Evolutionary conservation across 2,329 filamentous ascomycete genomes (phyloP).

Genomic region (Aspergillus unguis): DNA sequence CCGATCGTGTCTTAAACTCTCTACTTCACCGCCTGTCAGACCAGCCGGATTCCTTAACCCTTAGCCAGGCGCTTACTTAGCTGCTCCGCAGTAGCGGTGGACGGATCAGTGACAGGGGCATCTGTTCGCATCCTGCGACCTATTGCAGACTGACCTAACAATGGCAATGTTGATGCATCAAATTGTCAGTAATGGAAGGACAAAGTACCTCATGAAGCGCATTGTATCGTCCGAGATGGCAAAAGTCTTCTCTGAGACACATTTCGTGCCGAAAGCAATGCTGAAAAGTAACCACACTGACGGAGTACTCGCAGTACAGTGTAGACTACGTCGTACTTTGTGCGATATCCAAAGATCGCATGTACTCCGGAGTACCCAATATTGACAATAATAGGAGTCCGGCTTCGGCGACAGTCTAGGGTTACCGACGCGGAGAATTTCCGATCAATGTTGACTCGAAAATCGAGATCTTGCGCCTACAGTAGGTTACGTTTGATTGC

Average conservation of each 20-base stretch:
- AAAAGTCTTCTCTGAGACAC: not conserved
- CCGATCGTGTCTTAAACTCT: not conserved
- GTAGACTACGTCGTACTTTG: not conserved
- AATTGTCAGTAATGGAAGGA: not conserved
- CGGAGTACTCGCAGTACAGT: not conserved
- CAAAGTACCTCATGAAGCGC: not conserved
- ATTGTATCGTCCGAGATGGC: not conserved
- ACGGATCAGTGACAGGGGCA: not conserved
- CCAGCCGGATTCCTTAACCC: not conserved
- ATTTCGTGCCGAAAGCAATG: not conserved
- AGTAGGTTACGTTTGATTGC: too few relatives aligned
- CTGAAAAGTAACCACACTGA: not conserved
- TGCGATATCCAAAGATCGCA: not conserved
- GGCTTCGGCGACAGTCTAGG: not conserved
- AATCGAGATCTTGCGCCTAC: too few relatives aligned
- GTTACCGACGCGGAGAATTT: not conserved
- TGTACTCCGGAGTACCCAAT: not conserved
- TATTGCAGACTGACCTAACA: not conserved
- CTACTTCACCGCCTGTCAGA: constrained; percentile 5
- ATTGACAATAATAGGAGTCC: not conserved
- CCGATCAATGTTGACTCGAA: too few relatives aligned
- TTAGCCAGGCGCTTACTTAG: not conserved
- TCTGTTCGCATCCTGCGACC: not conserved
- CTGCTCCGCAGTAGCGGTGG: not conserved
- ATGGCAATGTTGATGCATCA: not conserved